These are phyloP conservation scores for Blastobotrys ciferrii DNA, from an alignment of 1,139 yeast species.

Conservation along the genomic window DNA sequence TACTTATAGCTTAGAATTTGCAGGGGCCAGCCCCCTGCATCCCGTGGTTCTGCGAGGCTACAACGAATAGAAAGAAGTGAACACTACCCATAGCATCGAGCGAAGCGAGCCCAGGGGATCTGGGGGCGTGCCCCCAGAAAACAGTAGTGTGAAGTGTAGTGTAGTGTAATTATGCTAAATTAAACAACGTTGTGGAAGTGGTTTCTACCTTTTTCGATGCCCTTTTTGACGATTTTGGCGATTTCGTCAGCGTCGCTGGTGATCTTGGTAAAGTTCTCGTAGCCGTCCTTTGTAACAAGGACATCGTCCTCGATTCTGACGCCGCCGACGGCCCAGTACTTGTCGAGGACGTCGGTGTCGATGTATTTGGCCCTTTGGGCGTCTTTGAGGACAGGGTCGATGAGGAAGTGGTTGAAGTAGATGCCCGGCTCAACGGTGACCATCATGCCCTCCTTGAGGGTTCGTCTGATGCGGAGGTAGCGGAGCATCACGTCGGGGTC, in stretches of 20 bases:
- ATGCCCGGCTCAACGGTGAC: constrained; percentile 95
- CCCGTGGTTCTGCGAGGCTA: no score
- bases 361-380: constrained; percentile 60
- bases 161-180: constrained; percentile 7
- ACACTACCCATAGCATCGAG: no score
- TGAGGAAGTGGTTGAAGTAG: constrained; percentile 80
- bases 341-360: constrained; percentile 61
- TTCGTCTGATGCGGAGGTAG: constrained; percentile 78
- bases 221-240: constrained; percentile 67
- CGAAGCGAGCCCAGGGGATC: no score
- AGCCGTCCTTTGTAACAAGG: constrained; percentile 70
- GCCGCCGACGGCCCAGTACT: constrained; percentile 88
- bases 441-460: constrained; percentile 72
- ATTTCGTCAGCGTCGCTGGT: constrained; percentile 86
- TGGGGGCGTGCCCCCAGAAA: no score
- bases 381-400: constrained; percentile 62
- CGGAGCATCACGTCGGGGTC: constrained; percentile 74
- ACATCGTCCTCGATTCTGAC: constrained; percentile 95
- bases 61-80: no score
- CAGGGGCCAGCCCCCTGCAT: no score
- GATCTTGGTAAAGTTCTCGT: constrained; percentile 74
- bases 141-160: no score
- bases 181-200: constrained; percentile 60
- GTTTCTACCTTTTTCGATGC: constrained; percentile 59
- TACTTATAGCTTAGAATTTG: no score